Conservation (phyloP, 164 flowering plant species). For the Macadamia integrifolia region DNA sequence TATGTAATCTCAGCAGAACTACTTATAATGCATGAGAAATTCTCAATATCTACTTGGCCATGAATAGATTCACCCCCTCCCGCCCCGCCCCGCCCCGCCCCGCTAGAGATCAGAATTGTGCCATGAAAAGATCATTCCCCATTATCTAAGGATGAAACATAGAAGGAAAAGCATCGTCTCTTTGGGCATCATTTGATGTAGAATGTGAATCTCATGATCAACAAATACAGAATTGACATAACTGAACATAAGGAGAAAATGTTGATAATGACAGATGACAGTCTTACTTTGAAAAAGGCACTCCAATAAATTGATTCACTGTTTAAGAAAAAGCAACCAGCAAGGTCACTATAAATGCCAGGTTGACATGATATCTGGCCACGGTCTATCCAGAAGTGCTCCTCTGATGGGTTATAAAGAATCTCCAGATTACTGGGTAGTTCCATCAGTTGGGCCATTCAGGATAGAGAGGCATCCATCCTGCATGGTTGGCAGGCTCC, state of each 20-base stretch:
- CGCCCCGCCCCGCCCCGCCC: no score
- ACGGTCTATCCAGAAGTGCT: not conserved
- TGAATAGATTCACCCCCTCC: no score
- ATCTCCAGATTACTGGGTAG: not conserved
- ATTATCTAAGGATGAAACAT: not conserved
- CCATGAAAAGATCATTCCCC: not conserved
- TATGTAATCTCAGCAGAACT: not conserved
- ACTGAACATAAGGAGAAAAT: no score
- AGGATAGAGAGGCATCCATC: not conserved
- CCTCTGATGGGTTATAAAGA: not conserved
- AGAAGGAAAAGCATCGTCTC: not conserved
- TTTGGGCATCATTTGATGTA: not conserved
- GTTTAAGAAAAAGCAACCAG: not conserved
- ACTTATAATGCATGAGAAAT: not conserved
- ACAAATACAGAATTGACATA: not conserved
- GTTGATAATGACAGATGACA: no score
- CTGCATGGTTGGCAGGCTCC: not conserved
- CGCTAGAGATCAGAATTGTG: no score
- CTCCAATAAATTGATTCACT: no score
- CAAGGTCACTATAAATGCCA: not conserved
- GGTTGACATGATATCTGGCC: not conserved
- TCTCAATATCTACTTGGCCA: not conserved
- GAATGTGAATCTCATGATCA: not conserved
- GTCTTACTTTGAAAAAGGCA: no score
- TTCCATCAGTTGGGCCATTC: not conserved